Percentiles rank a stretch among this genome's conserved stretches.
Evolutionary conservation across 805 yeast species (phyloP).

Genomic region (Blastobotrys terrestris): DNA sequence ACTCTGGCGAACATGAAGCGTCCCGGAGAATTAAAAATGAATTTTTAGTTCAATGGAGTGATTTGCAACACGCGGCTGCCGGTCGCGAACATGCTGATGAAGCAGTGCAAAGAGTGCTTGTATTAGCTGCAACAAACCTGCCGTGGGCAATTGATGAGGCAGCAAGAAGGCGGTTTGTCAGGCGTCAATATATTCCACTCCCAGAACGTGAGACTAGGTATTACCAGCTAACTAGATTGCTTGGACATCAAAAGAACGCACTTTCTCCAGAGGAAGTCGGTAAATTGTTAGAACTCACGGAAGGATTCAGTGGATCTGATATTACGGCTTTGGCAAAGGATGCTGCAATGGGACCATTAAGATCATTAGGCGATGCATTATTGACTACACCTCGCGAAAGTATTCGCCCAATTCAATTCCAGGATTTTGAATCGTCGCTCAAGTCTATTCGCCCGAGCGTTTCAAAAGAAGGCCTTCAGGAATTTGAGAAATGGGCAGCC

Average conservation of each 20-base stretch:
- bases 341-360: slow-evolving; percentile 95
- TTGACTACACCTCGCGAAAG: slow-evolving; percentile 61
- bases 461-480: slow-evolving; percentile 66
- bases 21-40: slow-evolving; percentile 87
- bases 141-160: slow-evolving; percentile 99
- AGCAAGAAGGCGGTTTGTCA: slow-evolving; percentile 85
- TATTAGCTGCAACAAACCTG: slow-evolving; percentile 88
- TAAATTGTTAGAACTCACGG: slow-evolving; percentile 57
- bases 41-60: slow-evolving; percentile 92
- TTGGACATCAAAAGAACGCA: slow-evolving; percentile 67
- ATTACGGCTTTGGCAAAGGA: slow-evolving; percentile 91
- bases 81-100: slow-evolving; percentile 51
- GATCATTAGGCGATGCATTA: slow-evolving; percentile 82
- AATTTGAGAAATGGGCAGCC: slow-evolving; percentile 85
- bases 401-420: slow-evolving; percentile 66
- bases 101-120: slow-evolving; percentile 63
- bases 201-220: slow-evolving; percentile 82
- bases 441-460: slow-evolving; percentile 83
- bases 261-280: slow-evolving; percentile 58
- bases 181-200: slow-evolving; percentile 87
- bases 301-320: slow-evolving; percentile 89
- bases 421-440: slow-evolving; percentile 72
- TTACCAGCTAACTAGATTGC: slow-evolving; percentile 60
- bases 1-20: slow-evolving; percentile 76
- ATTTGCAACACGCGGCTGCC: slow-evolving; percentile 80